phyloP scores from a whole-genome alignment of 1,284 basidiomycete species.

The Phellopilus nigrolimitatus region DNA sequence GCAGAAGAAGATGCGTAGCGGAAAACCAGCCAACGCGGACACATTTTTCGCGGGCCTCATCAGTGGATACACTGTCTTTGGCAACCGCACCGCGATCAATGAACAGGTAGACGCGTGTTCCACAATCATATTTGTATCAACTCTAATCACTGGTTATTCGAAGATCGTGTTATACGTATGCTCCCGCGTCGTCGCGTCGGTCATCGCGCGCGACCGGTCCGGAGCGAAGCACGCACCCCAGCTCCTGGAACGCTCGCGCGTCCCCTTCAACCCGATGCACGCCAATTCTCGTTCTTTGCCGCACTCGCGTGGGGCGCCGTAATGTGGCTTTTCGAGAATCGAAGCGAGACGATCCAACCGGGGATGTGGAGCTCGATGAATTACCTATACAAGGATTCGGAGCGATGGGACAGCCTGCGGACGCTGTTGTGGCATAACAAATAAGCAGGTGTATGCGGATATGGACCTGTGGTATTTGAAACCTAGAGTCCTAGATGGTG shows the following conservation, averaged over 20 bases:
- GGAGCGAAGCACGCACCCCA: conserved; percentile 37
- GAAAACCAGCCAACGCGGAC: conserved; percentile 77
- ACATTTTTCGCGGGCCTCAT: conserved; percentile 92
- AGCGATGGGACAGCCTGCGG: conserved; percentile 64
- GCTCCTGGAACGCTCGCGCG: conserved; percentile 41
- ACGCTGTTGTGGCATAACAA: conserved; percentile 79
- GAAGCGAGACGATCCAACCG: conserved; percentile 84
- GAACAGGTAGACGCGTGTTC: conserved; percentile 81
- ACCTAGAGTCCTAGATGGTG: background rate
- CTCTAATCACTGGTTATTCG: too few relatives aligned
- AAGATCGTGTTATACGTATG: conserved; percentile 97
- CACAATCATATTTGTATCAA: conserved; percentile 6
- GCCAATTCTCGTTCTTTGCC: conserved; percentile 85
- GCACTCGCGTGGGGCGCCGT: conserved; percentile 93
- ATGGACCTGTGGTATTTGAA: background rate
- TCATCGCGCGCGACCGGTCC: conserved; percentile 67
- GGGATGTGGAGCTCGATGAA: conserved; percentile 88
- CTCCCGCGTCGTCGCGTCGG: conserved; percentile 82
- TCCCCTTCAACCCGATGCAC: conserved; percentile 76
- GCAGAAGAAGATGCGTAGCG: conserved; percentile 76
- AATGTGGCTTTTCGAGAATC: conserved; percentile 92
- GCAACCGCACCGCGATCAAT: conserved; percentile 93
- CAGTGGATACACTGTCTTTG: conserved; percentile 92
- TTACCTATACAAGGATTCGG: conserved; percentile 77
- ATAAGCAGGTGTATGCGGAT: conserved; percentile 33